Conservation (phyloP, 495 filamentous ascomycete species). For the Pseudoneurospora amorphoporcata region DNA sequence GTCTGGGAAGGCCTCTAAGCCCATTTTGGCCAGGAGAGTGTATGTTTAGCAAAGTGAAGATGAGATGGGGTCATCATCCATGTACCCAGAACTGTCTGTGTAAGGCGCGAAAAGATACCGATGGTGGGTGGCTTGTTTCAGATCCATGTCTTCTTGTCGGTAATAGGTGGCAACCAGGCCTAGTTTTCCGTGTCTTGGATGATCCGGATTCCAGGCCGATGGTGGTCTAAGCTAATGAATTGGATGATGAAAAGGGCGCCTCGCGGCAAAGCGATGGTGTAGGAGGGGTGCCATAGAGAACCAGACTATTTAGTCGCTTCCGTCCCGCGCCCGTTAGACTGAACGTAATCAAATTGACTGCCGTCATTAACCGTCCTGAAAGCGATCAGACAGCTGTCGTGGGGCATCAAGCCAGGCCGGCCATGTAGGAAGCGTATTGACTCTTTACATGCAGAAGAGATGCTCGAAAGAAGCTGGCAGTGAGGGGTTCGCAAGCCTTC, state of each 20-base stretch:
- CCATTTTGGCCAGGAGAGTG: not conserved
- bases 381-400: not conserved
- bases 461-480: not conserved
- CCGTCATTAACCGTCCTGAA: not conserved
- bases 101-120: not conserved
- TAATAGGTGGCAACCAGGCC: not conserved
- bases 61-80: not conserved
- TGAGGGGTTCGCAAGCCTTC: not conserved
- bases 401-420: not conserved
- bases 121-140: not conserved
- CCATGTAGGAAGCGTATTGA: not conserved
- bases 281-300: not conserved
- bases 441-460: not conserved
- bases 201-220: not conserved
- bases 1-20: not conserved
- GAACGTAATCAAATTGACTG: not conserved
- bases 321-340: not conserved
- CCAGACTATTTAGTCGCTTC: not conserved
- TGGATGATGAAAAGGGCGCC: not conserved
- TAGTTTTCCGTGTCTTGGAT: not conserved
- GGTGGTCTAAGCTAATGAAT: not conserved
- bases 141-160: not conserved
- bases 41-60: not conserved
- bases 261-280: not conserved
- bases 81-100: not conserved